Percentiles rank a stretch among this genome's conserved stretches.
These are phyloP conservation scores for Aureobasidium namibiae DNA, from an alignment of 2,329 filamentous ascomycete genomes.

Conservation along the genomic window DNA sequence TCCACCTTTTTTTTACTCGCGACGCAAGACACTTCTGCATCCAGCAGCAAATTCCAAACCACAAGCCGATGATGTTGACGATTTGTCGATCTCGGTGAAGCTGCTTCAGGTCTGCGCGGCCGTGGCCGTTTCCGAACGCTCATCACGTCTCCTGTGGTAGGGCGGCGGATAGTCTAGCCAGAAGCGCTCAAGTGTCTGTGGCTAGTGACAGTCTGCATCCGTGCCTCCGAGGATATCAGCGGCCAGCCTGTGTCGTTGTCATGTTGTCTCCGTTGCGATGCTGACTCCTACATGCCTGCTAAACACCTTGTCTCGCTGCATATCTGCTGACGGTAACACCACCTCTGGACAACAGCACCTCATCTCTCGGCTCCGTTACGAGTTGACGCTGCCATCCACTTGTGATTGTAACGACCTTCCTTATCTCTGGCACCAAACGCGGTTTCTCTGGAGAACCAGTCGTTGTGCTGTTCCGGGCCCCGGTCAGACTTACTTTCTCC, in stretches of 20 bases:
- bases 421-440: not conserved
- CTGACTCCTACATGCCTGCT: slow-evolving; percentile 9
- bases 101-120: not conserved
- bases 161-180: slow-evolving; percentile 1
- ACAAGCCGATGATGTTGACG: not conserved
- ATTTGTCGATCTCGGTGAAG: slow-evolving; percentile 5
- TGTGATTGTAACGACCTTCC: not conserved
- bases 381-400: not conserved
- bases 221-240: not conserved
- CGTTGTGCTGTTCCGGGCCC: slow-evolving; percentile 7
- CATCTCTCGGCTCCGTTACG: not conserved
- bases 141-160: slow-evolving; percentile 5
- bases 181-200: slow-evolving; percentile 1
- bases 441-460: slow-evolving; percentile 10
- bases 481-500: slow-evolving; percentile 9
- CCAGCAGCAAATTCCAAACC: slow-evolving; percentile 1
- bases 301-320: not conserved
- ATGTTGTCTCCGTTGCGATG: slow-evolving; percentile 5
- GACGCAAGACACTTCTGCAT: not conserved
- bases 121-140: slow-evolving; percentile 8
- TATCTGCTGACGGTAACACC: slow-evolving; percentile 10
- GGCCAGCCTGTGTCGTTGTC: slow-evolving; percentile 9
- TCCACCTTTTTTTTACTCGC: not conserved
- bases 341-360: not conserved
- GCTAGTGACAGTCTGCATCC: slow-evolving; percentile 2